Conservation (phyloP, 2,329 filamentous ascomycete genomes). For the Aspergillus terreus region DNA sequence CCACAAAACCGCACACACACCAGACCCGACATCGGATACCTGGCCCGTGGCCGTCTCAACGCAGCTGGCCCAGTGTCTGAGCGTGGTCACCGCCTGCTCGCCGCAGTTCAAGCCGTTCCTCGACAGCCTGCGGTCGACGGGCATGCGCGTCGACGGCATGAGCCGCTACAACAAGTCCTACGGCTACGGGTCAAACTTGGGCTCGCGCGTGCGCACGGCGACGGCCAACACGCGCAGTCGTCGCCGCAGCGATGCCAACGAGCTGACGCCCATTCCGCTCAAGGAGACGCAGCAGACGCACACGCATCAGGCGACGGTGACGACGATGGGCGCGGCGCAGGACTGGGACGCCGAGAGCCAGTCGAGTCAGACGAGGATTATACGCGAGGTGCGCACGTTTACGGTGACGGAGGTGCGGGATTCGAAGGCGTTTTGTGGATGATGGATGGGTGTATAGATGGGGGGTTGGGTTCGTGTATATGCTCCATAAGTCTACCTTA, state of each 20-base stretch:
- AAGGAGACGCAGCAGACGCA: background rate
- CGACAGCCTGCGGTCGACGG: slow-evolving; percentile 26
- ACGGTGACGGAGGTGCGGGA: slow-evolving; percentile 15
- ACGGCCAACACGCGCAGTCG: background rate
- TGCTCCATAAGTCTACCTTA: no score
- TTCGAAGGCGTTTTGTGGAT: background rate
- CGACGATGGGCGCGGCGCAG: slow-evolving; percentile 8
- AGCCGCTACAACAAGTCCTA: slow-evolving; percentile 14
- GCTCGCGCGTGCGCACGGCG: slow-evolving; percentile 5
- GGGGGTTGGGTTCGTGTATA: background rate
- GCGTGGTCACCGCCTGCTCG: slow-evolving; percentile 27
- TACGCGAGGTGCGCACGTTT: slow-evolving; percentile 23
- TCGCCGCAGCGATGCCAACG: slow-evolving; percentile 12
- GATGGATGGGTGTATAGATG: background rate
- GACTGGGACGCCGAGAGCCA: slow-evolving; percentile 24
- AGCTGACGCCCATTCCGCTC: slow-evolving; percentile 10
- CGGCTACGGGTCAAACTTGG: slow-evolving; percentile 11
- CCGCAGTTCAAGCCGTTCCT: slow-evolving; percentile 31
- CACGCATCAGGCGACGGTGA: slow-evolving; percentile 11
- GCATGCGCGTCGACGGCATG: slow-evolving; percentile 22
- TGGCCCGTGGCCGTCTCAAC: slow-evolving; percentile 18
- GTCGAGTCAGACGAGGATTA: slow-evolving; percentile 24
- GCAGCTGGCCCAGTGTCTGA: slow-evolving; percentile 20
- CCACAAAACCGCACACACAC: slow-evolving; percentile 4
- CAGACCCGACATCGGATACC: slow-evolving; percentile 18